Evolutionary conservation across 805 yeast species (phyloP).

Genomic region (Candida pseudofarinosa): DNA sequence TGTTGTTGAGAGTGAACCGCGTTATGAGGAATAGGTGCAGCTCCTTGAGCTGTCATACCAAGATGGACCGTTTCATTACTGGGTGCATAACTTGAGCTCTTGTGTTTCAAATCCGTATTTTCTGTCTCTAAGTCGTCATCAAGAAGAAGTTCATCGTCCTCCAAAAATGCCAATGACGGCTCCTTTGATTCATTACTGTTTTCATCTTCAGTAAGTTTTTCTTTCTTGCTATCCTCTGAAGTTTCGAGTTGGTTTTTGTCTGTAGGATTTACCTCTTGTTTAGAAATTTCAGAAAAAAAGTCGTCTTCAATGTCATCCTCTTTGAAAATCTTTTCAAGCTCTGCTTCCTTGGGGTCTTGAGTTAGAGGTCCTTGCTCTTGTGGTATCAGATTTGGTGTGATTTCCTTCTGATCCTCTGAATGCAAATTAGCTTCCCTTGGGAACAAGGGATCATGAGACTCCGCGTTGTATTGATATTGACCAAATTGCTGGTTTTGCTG

Average conservation of each 20-base stretch:
- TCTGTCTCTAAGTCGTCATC: conserved; percentile 28
- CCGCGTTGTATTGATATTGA: background rate
- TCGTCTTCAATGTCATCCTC: background rate
- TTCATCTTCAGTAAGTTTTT: background rate
- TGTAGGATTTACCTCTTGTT: no score
- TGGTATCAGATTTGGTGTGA: background rate
- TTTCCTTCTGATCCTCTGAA: background rate
- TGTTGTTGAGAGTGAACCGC: background rate
- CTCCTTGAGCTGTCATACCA: background rate
- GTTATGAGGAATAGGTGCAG: background rate
- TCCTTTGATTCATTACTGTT: background rate
- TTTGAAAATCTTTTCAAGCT: conserved; percentile 1
- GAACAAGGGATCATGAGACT: background rate
- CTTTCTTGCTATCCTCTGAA: no score
- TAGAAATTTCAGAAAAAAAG: background rate
- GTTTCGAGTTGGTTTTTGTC: no score
- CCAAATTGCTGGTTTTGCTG: background rate
- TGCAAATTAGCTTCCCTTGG: background rate
- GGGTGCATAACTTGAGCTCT: background rate
- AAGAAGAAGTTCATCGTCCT: conserved; percentile 28
- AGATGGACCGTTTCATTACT: background rate
- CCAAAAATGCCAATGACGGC: conserved; percentile 7
- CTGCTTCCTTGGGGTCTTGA: background rate
- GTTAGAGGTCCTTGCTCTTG: background rate
- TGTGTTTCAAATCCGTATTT: conserved; percentile 21